Percentiles rank a stretch among this genome's conserved stretches.
These are phyloP conservation scores for Eudorina sp. DNA, from an alignment of 139 green algal species.

Conservation along the genomic window DNA sequence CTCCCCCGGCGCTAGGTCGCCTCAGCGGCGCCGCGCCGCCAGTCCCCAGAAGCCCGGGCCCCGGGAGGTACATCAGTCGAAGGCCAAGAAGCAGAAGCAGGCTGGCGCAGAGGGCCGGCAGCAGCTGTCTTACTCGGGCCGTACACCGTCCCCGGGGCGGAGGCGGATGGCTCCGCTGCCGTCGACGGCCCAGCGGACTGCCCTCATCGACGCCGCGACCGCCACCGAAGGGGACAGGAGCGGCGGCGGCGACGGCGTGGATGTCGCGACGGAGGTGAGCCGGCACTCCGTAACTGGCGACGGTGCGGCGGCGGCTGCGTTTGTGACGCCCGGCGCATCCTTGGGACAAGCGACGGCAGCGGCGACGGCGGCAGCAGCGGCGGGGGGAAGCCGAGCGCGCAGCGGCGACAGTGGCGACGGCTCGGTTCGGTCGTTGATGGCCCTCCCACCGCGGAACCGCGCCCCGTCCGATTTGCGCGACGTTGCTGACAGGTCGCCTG, in stretches of 20 bases:
- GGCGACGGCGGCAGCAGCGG: background rate
- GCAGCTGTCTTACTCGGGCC: slow-evolving; percentile 31
- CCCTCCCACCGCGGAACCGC: too few species aligned
- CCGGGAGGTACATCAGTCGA: background rate
- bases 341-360: too few species aligned
- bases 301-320: too few species aligned
- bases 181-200: too few species aligned
- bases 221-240: background rate
- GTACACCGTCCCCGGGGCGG: background rate
- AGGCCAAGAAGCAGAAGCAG: background rate
- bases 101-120: background rate
- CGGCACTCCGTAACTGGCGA: too few species aligned
- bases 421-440: background rate
- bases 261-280: background rate
- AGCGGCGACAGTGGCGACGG: background rate
- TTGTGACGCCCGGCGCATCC: too few species aligned
- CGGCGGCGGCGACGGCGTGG: background rate
- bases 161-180: background rate
- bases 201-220: background rate
- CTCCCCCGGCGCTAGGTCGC: background rate
- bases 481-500: too few species aligned
- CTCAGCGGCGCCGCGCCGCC: background rate
- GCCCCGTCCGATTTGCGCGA: too few species aligned
- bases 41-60: background rate
- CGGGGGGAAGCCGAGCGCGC: background rate